Evolutionary conservation across 805 yeast species (phyloP).

Genomic region (Grigorovia yakushimaensis): DNA sequence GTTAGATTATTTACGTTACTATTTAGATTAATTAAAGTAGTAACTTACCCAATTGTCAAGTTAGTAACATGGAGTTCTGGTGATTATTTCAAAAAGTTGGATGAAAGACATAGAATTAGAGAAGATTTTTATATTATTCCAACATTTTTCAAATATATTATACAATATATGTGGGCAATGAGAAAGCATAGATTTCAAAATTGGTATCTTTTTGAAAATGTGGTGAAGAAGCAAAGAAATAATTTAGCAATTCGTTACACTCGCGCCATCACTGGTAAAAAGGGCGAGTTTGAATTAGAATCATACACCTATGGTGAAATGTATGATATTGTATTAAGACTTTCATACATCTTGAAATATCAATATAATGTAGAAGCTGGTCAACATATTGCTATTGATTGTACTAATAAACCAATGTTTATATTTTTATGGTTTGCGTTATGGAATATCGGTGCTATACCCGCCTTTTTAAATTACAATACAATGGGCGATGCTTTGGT

Average conservation of each 20-base stretch:
- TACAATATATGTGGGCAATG: constrained; percentile 30
- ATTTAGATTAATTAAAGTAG: constrained; percentile 10
- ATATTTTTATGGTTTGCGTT: constrained; percentile 72
- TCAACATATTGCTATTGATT: constrained; percentile 65
- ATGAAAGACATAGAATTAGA: constrained; percentile 27
- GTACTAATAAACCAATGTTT: constrained; percentile 76
- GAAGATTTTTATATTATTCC: constrained; percentile 49
- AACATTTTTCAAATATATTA: constrained; percentile 32
- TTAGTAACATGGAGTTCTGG: constrained; percentile 7
- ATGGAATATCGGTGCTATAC: constrained; percentile 87
- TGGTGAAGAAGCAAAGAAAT: constrained; percentile 41
- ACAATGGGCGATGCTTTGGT: constrained; percentile 60
- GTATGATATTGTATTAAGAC: constrained; percentile 52
- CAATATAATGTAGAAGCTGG: constrained; percentile 57
- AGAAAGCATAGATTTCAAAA: constrained; percentile 35
- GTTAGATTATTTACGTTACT: constrained; percentile 9
- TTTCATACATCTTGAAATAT: constrained; percentile 53
- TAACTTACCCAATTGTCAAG: constrained; percentile 11
- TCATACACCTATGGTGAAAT: constrained; percentile 58
- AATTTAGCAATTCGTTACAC: constrained; percentile 53
- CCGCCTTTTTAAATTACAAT: constrained; percentile 81
- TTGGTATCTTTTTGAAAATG: constrained; percentile 61
- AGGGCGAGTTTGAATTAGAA: constrained; percentile 52
- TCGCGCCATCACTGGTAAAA: constrained; percentile 34
- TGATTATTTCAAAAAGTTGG: constrained; percentile 14